These are phyloP conservation scores for Kwoniella newhampshirensis DNA, from an alignment of 768 basidiomycete genomes.

Conservation along the genomic window DNA sequence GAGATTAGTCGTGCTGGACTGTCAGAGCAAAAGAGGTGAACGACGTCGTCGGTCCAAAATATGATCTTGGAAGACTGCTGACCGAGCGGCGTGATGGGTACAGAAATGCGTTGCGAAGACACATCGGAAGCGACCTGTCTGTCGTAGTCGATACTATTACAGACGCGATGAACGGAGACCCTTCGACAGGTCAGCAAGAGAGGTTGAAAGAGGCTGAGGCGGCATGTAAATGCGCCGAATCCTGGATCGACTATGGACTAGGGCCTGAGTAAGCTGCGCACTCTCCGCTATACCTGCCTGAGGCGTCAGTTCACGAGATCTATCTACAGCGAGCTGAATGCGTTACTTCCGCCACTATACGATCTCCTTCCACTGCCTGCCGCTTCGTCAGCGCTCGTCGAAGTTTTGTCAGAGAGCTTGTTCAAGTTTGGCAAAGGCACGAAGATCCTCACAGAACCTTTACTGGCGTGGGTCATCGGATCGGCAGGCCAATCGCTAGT, in stretches of 20 bases:
- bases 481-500: constrained; percentile 61
- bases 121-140: constrained; percentile 66
- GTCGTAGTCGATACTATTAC: constrained; percentile 71
- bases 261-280: constrained; percentile 62
- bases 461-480: constrained; percentile 70
- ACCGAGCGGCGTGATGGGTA: background rate
- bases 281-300: background rate
- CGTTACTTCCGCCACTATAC: constrained; percentile 60
- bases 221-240: constrained; percentile 74
- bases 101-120: constrained; percentile 54
- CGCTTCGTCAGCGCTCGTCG: constrained; percentile 67
- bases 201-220: constrained; percentile 62
- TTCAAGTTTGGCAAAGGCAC: constrained; percentile 69
- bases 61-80: constrained; percentile 7
- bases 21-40: constrained; percentile 67
- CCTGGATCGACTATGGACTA: constrained; percentile 72
- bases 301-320: background rate
- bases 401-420: constrained; percentile 72
- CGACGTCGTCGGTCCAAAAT: constrained; percentile 45
- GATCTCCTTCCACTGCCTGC: constrained; percentile 65
- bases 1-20: constrained; percentile 76
- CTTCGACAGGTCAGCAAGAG: constrained; percentile 9
- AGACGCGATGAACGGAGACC: constrained; percentile 57
- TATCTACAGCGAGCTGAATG: constrained; percentile 63
- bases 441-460: constrained; percentile 74